Base-by-base conservation (phyloP, 2,329 filamentous ascomycete genomes). In the Thielaviopsis musarum region DNA sequence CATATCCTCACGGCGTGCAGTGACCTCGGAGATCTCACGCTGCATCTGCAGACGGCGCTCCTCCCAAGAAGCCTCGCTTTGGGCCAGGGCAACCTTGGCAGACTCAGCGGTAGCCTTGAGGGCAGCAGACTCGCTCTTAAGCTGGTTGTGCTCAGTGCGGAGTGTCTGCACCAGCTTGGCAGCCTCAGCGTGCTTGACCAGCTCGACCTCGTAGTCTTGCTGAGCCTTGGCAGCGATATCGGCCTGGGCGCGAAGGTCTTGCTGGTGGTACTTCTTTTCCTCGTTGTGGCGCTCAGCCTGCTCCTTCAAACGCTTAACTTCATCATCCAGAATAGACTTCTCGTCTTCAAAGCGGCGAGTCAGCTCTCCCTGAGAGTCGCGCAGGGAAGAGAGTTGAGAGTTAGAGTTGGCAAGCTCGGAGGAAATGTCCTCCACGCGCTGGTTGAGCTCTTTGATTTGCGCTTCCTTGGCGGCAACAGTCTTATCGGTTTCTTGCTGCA, bases 131-230 rank as follows among this genome's bases (percentile, higher is more conserved):
- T 94, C 82, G 0, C 87, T 85, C 72, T 88, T 91, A 62, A 97
- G 73, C 65, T 88, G 77, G 66, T 95, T 93, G 70, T 87, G 81
- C 64, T 97, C 89, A 3, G 77, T 76, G 57, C 93, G 87, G 55
- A 95, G 76, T 58, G 78, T 78, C 65, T 95, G 89, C 15, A 96
- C 77, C 41, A 82, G 81, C 71, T 90, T 91, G 13, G 91, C 88
- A n/a, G 91, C 93, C 64, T 96, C 89, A 1, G 91, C 91, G 71
- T 98, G 93, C 73, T 93, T 96, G 66, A 95, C 81, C 12, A 98
- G 78, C 70, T 98, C 93, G 63, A 84, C 84, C 70, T 98, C 94
- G 68, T 98, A 98, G 65, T 93, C 91, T 68, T 95, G 86, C 69
- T 98, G 93, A 3, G 93, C 90, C 69, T 89, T 87, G 58, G 89